A percentile compares a stretch with the other conserved stretches of the same genome.
Conservation (phyloP, 257 asterid species). For the Jacaranda mimosifolia region DNA sequence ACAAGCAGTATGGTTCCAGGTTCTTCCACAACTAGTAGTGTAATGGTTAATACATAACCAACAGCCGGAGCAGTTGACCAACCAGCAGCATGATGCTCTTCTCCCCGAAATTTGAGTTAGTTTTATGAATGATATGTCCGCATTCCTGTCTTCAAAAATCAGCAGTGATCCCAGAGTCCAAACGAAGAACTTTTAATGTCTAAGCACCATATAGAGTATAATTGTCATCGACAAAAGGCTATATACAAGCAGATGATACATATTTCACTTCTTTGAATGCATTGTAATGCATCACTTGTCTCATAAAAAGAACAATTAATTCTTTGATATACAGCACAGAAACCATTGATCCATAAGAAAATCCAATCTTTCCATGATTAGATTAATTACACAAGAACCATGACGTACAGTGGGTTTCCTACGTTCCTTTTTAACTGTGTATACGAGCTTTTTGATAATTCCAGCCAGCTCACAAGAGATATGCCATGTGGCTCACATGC, state of each 20-base stretch:
- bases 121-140: background rate
- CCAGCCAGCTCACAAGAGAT: slow-evolving; percentile 6
- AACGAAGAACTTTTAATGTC: background rate
- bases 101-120: slow-evolving; percentile 6
- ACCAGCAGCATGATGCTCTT: slow-evolving; percentile 14
- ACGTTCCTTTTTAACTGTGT: slow-evolving; percentile 6
- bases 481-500: background rate
- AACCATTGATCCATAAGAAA: background rate
- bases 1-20: background rate
- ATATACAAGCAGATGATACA: slow-evolving; percentile 16
- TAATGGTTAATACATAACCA: background rate
- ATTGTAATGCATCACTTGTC: background rate
- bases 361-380: background rate
- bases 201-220: background rate
- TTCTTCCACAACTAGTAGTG: background rate
- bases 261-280: background rate
- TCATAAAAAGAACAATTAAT: background rate
- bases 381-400: slow-evolving; percentile 7
- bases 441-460: slow-evolving; percentile 9
- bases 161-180: background rate
- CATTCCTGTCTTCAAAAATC: background rate
- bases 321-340: slow-evolving; percentile 11
- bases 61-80: too few species aligned
- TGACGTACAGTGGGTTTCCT: background rate
- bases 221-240: background rate